Percentiles rank a stretch among this genome's conserved stretches.
Conservation (phyloP, 2,329 filamentous ascomycete genomes). For the Knoxdaviesia proteae region DNA sequence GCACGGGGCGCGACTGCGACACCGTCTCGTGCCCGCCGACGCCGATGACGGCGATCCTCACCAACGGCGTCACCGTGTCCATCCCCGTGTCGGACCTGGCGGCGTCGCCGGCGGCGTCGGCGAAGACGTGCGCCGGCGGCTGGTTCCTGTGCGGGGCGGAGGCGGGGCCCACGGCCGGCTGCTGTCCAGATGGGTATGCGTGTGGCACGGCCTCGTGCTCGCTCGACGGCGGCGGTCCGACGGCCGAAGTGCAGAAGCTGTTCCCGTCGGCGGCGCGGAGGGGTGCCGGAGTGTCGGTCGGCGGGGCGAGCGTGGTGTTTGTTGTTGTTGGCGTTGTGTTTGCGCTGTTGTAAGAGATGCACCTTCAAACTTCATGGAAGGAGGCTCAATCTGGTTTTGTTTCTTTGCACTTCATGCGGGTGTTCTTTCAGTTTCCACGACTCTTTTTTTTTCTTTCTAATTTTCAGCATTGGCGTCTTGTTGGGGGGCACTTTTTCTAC, state of each 20-base stretch:
- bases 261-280: slow-evolving; percentile 14
- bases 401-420: no score
- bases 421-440: no score
- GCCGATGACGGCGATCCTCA: slow-evolving; percentile 40
- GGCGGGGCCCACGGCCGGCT: slow-evolving; percentile 48
- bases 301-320: not conserved
- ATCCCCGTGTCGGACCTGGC: slow-evolving; percentile 33
- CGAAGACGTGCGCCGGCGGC: slow-evolving; percentile 45
- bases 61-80: slow-evolving; percentile 48
- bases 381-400: no score
- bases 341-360: not conserved
- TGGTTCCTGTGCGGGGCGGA: slow-evolving; percentile 52
- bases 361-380: no score
- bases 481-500: no score
- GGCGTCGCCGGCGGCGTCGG: slow-evolving; percentile 17
- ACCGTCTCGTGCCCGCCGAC: slow-evolving; percentile 55
- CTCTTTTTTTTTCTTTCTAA: no score
- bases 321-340: not conserved
- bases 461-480: no score
- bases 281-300: not conserved
- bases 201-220: slow-evolving; percentile 59
- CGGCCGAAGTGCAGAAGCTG: slow-evolving; percentile 34
- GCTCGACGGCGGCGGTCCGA: slow-evolving; percentile 27
- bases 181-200: slow-evolving; percentile 58
- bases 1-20: slow-evolving; percentile 67